A percentile compares a stretch with the other conserved stretches of the same genome.
Evolutionary conservation across 2,329 filamentous ascomycete species (phyloP).

Genomic region (Hypoxylon sp.): DNA sequence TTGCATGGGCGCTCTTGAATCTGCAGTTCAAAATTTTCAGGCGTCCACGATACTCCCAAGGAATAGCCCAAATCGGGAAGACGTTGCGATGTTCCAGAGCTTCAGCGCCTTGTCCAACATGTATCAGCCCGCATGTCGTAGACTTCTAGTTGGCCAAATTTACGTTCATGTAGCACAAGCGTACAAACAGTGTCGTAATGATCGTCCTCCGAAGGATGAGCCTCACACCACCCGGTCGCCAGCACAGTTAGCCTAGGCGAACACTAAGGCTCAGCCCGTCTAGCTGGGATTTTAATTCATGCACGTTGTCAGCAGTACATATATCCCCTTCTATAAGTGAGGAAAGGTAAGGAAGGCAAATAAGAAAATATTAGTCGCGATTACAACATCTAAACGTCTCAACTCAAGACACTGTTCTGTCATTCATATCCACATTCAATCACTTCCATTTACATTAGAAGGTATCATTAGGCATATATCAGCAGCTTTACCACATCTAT

Average conservation of each 20-base stretch:
- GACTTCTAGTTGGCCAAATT: neutral
- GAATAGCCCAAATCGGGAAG: conserved; percentile 9
- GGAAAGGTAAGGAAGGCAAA: neutral
- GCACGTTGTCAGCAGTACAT: neutral
- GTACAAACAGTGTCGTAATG: neutral
- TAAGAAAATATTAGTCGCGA: neutral
- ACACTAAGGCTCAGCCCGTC: neutral
- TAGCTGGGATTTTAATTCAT: neutral
- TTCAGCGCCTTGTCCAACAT: too few species aligned
- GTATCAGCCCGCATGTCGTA: neutral
- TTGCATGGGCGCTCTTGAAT: neutral
- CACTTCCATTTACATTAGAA: neutral
- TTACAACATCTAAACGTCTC: neutral
- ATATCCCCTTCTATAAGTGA: neutral
- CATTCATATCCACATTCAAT: neutral
- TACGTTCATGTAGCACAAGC: neutral
- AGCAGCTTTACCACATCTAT: neutral
- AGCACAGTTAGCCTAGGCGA: neutral
- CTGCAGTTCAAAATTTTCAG: neutral
- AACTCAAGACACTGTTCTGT: neutral
- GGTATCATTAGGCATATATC: too few species aligned
- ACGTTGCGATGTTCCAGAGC: neutral
- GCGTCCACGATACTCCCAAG: neutral
- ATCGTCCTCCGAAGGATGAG: neutral
- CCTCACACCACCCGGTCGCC: conserved; percentile 4